Evolutionary conservation across 495 filamentous ascomycete species (phyloP).

Genomic region (Lasiosphaeriaceae sp.): DNA sequence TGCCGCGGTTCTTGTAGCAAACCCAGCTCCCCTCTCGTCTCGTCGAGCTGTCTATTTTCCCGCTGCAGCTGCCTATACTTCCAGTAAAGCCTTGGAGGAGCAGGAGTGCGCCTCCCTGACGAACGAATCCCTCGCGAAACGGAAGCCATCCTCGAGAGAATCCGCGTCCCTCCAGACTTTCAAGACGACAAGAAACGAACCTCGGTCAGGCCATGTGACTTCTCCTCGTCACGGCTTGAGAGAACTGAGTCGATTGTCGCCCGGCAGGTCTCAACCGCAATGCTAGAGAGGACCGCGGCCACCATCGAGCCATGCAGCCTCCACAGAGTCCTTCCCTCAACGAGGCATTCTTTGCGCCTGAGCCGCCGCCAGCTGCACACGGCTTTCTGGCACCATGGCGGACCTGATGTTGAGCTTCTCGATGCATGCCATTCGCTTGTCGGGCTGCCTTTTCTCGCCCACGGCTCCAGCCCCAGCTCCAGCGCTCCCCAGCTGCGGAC

Average conservation of each 20-base stretch:
- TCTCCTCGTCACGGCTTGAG: neutral
- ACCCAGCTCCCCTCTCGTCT: too few relatives aligned
- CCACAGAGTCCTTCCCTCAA: constrained; percentile 59
- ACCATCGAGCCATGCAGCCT: constrained; percentile 71
- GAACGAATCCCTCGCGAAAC: too few relatives aligned
- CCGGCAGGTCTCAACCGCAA: constrained; percentile 33
- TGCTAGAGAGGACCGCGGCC: constrained; percentile 81
- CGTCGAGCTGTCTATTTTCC: too few relatives aligned
- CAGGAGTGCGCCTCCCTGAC: too few relatives aligned
- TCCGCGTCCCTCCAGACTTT: too few relatives aligned
- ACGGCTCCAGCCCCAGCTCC: constrained; percentile 3
- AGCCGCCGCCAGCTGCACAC: constrained; percentile 58
- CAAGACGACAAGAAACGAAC: neutral
- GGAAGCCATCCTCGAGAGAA: too few relatives aligned
- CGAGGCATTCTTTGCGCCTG: constrained; percentile 47
- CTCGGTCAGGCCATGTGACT: neutral
- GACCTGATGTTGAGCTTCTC: constrained; percentile 52
- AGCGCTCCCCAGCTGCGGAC: constrained; percentile 9
- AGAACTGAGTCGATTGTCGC: too few relatives aligned
- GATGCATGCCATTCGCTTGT: constrained; percentile 42
- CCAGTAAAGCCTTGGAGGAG: too few relatives aligned
- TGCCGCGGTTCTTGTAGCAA: too few relatives aligned
- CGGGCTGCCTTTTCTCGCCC: constrained; percentile 13
- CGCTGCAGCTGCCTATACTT: too few relatives aligned
- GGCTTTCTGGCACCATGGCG: constrained; percentile 64